phyloP scores from a whole-genome alignment of 2,329 filamentous ascomycete species.

The Plectosphaerella sp. region DNA sequence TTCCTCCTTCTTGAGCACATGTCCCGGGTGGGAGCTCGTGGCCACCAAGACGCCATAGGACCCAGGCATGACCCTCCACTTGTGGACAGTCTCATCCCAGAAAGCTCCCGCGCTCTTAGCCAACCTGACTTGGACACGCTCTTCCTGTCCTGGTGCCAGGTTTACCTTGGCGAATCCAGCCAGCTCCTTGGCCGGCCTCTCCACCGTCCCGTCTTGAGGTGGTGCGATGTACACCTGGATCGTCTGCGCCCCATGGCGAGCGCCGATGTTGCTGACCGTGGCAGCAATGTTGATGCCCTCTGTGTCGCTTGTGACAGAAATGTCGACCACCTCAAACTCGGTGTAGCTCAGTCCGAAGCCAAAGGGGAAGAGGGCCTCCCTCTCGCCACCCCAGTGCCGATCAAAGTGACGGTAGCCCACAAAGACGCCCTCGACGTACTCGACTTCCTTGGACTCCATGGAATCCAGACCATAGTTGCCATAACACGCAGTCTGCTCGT shows the following conservation, averaged over 20 bases:
- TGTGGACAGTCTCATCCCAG: conserved; percentile 33
- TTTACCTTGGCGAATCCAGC: conserved; percentile 49
- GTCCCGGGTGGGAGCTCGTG: conserved; percentile 13
- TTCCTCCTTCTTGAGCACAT: neutral
- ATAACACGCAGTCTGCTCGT: conserved; percentile 28
- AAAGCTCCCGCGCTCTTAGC: conserved; percentile 30
- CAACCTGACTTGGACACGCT: conserved; percentile 9
- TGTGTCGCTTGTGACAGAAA: conserved; percentile 34
- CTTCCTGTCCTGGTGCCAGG: conserved; percentile 39
- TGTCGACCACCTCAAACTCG: conserved; percentile 36
- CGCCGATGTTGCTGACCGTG: neutral
- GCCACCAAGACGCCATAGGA: conserved; percentile 30
- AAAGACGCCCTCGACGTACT: conserved; percentile 64
- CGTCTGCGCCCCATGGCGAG: neutral
- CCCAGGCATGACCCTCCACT: conserved; percentile 31
- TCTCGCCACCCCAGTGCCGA: conserved; percentile 34
- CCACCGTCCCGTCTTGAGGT: conserved; percentile 36
- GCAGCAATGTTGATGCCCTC: conserved; percentile 19
- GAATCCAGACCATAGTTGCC: conserved; percentile 36
- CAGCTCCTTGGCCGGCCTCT: conserved; percentile 38
- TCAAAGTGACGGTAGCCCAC: conserved; percentile 67
- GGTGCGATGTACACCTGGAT: conserved; percentile 30
- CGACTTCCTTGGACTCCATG: conserved; percentile 36
- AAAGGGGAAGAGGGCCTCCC: conserved; percentile 58
- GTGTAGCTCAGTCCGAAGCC: conserved; percentile 62